Percentiles rank a stretch among this genome's conserved stretches.
phyloP scores from a whole-genome alignment of 2,329 filamentous ascomycete genomes.

The Epichloe elymi region DNA sequence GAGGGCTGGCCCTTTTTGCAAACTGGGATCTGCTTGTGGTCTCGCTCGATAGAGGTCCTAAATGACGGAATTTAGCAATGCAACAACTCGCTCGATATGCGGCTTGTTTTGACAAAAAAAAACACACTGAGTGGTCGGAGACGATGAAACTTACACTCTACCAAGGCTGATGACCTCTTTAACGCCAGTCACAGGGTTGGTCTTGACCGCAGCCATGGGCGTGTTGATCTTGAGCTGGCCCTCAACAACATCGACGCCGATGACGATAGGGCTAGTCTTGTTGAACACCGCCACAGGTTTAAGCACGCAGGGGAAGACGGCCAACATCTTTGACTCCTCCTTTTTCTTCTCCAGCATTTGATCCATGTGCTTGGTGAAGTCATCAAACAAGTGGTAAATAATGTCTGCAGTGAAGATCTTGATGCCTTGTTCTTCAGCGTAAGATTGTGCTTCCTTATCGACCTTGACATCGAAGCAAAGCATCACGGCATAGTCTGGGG shows the following conservation, averaged over 20 bases:
- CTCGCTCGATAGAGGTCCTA: conserved; percentile 90
- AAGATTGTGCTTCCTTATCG: conserved; percentile 84
- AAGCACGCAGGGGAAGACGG: conserved; percentile 93
- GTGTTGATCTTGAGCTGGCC: conserved; percentile 78
- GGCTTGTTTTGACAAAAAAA: background rate
- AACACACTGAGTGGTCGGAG: background rate
- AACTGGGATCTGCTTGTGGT: conserved; percentile 85
- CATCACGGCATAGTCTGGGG: conserved; percentile 95
- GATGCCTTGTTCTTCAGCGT: conserved; percentile 87
- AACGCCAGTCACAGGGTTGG: conserved; percentile 60
- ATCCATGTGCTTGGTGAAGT: conserved; percentile 91
- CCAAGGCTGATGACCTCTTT: conserved; percentile 80
- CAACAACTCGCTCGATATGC: background rate
- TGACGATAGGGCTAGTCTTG: conserved; percentile 89
- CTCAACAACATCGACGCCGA: conserved; percentile 92
- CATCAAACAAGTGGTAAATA: conserved; percentile 96
- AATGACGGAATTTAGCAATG: background rate
- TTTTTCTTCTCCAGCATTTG: conserved; percentile 81
- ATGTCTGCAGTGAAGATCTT: conserved; percentile 99
- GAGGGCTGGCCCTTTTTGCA: conserved; percentile 99
- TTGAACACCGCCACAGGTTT: conserved; percentile 90
- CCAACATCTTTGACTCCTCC: conserved; percentile 88
- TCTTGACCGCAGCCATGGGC: conserved; percentile 76
- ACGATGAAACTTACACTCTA: conserved; percentile 63
- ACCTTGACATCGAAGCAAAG: conserved; percentile 99